These are phyloP conservation scores for Carallia brachiata DNA, from an alignment of 345 rosid genomes.

Conservation along the genomic window DNA sequence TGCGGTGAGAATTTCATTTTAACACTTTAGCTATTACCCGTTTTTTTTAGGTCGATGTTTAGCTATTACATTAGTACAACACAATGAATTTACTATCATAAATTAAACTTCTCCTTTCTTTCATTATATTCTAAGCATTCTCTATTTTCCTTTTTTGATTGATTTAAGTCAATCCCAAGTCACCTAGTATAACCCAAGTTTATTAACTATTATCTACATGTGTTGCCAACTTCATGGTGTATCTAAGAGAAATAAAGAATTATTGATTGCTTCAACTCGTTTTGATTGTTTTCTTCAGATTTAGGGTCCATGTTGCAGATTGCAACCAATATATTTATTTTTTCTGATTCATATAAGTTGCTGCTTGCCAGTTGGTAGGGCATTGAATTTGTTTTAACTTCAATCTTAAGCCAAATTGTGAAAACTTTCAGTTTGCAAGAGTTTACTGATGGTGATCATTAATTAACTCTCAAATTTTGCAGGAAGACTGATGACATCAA, in stretches of 20 bases:
- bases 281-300: too few relatives aligned
- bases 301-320: too few relatives aligned
- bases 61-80: background rate
- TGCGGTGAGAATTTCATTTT: constrained; percentile 1
- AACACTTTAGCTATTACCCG: background rate
- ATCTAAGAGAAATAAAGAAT: too few relatives aligned
- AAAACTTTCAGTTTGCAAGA: background rate
- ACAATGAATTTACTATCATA: constrained; percentile 6
- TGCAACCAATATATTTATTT: too few relatives aligned
- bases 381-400: background rate
- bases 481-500: constrained; percentile 28
- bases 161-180: constrained; percentile 40
- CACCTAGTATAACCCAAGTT: background rate
- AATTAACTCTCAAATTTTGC: constrained; percentile 1
- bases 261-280: too few relatives aligned
- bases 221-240: too few relatives aligned
- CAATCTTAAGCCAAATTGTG: background rate
- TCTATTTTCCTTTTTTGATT: constrained; percentile 35
- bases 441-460: background rate
- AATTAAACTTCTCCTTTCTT: background rate
- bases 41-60: too few relatives aligned
- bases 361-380: too few relatives aligned
- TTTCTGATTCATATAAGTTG: too few relatives aligned
- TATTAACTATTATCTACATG: too few relatives aligned
- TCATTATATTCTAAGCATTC: constrained; percentile 6